phyloP scores from a whole-genome alignment of 257 asterid species.

The Coffea eugenioides region DNA sequence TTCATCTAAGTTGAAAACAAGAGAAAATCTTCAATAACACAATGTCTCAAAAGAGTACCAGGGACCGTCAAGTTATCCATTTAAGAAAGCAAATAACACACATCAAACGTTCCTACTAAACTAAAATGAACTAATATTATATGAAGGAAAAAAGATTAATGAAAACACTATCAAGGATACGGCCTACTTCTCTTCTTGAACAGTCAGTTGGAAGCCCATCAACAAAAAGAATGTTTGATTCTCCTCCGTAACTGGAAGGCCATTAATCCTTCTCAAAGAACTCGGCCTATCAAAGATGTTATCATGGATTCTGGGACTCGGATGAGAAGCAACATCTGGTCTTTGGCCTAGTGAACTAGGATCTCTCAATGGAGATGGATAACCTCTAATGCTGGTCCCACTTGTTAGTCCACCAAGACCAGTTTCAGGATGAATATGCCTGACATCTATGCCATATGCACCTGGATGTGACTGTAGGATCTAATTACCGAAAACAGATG shows the following conservation, averaged over 20 bases:
- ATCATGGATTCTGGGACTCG: constrained; percentile 37
- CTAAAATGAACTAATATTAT: not conserved
- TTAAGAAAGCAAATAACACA: not conserved
- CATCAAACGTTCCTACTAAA: not conserved
- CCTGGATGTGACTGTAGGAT: constrained; percentile 43
- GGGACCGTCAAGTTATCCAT: not conserved
- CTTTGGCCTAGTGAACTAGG: constrained; percentile 41
- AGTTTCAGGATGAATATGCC: constrained; percentile 40
- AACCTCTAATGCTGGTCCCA: constrained; percentile 47
- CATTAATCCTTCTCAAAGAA: constrained; percentile 43
- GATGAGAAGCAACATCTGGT: constrained; percentile 38
- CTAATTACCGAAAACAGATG: constrained; percentile 29
- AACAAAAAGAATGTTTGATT: constrained; percentile 64
- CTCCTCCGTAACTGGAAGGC: constrained; percentile 39
- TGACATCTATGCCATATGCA: constrained; percentile 36
- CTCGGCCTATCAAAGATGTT: constrained; percentile 43
- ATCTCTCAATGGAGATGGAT: constrained; percentile 46
- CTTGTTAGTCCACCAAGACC: constrained; percentile 36
- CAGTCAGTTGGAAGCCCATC: constrained; percentile 81
- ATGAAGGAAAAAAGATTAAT: constrained; percentile 4
- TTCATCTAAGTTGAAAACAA: not conserved
- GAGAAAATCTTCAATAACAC: not conserved
- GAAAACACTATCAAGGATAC: constrained; percentile 49
- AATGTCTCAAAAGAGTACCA: not conserved
- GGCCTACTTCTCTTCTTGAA: constrained; percentile 80